Evolutionary conservation across 2,329 filamentous ascomycete species (phyloP).

Genomic region (Colletotrichum shisoi): DNA sequence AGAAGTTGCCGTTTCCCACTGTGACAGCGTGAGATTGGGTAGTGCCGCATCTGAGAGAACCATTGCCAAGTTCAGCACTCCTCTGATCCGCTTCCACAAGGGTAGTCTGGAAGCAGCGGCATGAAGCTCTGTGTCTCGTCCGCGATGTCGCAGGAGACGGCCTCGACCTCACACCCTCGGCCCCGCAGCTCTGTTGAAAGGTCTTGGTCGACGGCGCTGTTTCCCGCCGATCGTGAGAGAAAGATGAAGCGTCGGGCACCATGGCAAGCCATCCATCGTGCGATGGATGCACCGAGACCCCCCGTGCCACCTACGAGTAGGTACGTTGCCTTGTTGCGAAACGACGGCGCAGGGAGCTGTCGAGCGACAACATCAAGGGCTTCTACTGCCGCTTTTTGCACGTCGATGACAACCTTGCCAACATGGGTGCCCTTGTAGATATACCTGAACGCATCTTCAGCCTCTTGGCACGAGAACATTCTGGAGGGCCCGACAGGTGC

Average conservation of each 20-base stretch:
- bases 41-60: slow-evolving; percentile 40
- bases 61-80: slow-evolving; percentile 27
- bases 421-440: neutral
- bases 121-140: neutral
- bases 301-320: slow-evolving; percentile 47
- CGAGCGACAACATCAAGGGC: too few relatives aligned
- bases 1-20: slow-evolving; percentile 48
- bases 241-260: slow-evolving; percentile 45
- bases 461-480: neutral
- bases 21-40: slow-evolving; percentile 47
- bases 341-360: too few relatives aligned
- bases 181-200: neutral
- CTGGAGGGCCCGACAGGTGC: neutral
- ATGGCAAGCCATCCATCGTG: slow-evolving; percentile 45
- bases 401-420: neutral
- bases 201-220: too few relatives aligned
- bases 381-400: too few relatives aligned
- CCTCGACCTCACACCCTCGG: neutral
- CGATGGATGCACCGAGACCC: slow-evolving; percentile 45
- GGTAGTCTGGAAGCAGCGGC: neutral
- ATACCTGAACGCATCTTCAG: neutral
- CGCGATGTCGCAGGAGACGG: neutral
- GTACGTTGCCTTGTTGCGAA: too few relatives aligned
- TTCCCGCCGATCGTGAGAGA: slow-evolving; percentile 43
- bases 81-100: neutral